Percentiles rank a stretch among this genome's conserved stretches.
Conservation (phyloP, 2,329 filamentous ascomycete species). For the Hypoxylon rubiginosum region DNA sequence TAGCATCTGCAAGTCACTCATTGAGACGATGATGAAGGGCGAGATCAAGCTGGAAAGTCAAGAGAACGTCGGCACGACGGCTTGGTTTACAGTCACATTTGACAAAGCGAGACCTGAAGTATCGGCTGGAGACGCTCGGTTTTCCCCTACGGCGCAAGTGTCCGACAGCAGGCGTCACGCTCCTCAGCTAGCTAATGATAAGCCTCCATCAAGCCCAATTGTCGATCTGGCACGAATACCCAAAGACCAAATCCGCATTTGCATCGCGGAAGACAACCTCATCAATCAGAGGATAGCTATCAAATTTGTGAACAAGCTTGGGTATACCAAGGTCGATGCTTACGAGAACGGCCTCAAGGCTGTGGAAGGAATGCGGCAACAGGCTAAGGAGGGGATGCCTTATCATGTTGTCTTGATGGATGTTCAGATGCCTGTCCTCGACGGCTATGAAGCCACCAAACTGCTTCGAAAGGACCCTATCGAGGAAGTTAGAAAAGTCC, state of each 20-base stretch:
- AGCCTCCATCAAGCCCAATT: slow-evolving; percentile 60
- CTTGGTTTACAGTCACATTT: slow-evolving; percentile 87
- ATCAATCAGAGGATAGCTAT: slow-evolving; percentile 97
- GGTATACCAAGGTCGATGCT: slow-evolving; percentile 84
- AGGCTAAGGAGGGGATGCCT: slow-evolving; percentile 77
- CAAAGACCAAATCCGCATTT: slow-evolving; percentile 84
- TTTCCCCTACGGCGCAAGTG: slow-evolving; percentile 59
- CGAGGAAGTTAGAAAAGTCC: slow-evolving; percentile 80
- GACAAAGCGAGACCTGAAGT: slow-evolving; percentile 79
- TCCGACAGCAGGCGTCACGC: slow-evolving; percentile 52
- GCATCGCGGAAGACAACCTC: slow-evolving; percentile 93
- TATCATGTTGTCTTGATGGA: slow-evolving; percentile 97
- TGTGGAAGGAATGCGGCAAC: slow-evolving; percentile 84
- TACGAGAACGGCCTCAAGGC: slow-evolving; percentile 92
- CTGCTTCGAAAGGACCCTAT: slow-evolving; percentile 82
- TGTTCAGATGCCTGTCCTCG: slow-evolving; percentile 93
- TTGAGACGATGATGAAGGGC: slow-evolving; percentile 92
- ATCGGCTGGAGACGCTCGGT: slow-evolving; percentile 67
- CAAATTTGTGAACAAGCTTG: slow-evolving; percentile 87
- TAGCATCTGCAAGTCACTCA: slow-evolving; percentile 94
- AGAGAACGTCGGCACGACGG: slow-evolving; percentile 77
- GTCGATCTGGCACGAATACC: slow-evolving; percentile 80
- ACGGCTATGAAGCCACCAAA: slow-evolving; percentile 92
- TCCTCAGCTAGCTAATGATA: slow-evolving; percentile 56
- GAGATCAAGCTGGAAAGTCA: slow-evolving; percentile 85